phyloP scores from a whole-genome alignment of 2,329 filamentous ascomycete species.

The Diaporthe sp. region DNA sequence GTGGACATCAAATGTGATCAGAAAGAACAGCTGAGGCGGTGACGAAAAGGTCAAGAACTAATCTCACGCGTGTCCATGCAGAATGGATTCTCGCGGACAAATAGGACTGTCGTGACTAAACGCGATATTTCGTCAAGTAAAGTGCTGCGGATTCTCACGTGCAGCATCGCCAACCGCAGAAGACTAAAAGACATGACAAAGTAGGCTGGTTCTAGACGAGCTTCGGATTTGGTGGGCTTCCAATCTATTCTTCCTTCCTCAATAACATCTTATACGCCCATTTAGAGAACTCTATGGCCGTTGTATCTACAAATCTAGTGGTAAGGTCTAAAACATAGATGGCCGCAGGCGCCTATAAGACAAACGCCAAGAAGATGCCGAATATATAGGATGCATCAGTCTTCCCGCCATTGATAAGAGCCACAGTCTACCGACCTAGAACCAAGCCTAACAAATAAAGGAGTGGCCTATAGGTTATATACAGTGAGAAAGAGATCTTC shows the following conservation, averaged over 20 bases:
- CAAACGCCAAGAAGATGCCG: constrained; percentile 23
- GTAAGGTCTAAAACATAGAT: constrained; percentile 29
- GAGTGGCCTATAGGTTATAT: constrained; percentile 30
- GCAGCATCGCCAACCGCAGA: too few relatives aligned
- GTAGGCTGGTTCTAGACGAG: too few relatives aligned
- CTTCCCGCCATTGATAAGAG: background rate
- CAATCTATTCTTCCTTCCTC: background rate
- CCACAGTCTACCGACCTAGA: background rate
- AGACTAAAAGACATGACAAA: too few relatives aligned
- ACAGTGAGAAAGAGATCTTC: constrained; percentile 29
- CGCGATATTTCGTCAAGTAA: too few relatives aligned
- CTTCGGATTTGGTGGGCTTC: too few relatives aligned
- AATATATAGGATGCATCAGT: background rate
- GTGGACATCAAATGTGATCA: too few relatives aligned
- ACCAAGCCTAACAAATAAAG: constrained; percentile 28
- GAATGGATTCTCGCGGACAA: too few relatives aligned
- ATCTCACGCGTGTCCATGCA: too few relatives aligned
- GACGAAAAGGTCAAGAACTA: background rate
- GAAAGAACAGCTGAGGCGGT: too few relatives aligned
- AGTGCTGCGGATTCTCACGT: too few relatives aligned
- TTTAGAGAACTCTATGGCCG: constrained; percentile 25
- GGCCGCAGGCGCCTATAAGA: constrained; percentile 29
- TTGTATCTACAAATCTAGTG: constrained; percentile 16
- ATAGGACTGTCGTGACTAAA: too few relatives aligned
- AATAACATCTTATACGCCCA: constrained; percentile 28